Base-by-base conservation (phyloP, 1,284 basidiomycete genomes). In the Microbotryomycetes sp. region DNA sequence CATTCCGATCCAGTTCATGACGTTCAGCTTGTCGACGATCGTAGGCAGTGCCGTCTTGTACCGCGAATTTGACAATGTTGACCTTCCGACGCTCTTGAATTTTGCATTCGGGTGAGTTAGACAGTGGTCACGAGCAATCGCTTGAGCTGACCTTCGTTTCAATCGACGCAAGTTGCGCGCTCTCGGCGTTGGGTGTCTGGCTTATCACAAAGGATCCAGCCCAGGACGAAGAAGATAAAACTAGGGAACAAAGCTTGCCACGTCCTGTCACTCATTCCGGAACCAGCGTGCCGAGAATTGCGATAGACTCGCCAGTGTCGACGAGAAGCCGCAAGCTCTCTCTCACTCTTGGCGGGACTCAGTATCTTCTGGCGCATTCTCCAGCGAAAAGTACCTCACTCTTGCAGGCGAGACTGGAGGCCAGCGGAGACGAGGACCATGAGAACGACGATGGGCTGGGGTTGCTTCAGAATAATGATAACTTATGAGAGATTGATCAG, bases 1-100 rank as follows among this genome's bases (percentile, higher is more conserved):
- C 32, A 91, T 94, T 64, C 94, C 94, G 2, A 86, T 87, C 15
- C 93, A 97, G 79, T 98, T 97, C 75, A 92, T 96, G 47, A 81
- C 94, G 63, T 81, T 81, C 70, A 79, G 80, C 0, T 79, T 92
- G 23, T 87, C 86, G 47, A 91, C 91, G 4, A 94, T 98, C 68
- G 26, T 91, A 50, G 93, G 93, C 26, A 92, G 89, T 4, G 90
- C 92, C 0, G 87, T 97, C 23, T 81, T 97, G 3, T 98, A 94
- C 74, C 86, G 89, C 32, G 94, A 97, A 76, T 97, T 98, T 77
- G 82, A 84, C 65, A 83, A 82, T 45, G 57, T 67, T 28, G 25
- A 47, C 2, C 22, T 57, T 12, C 66, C 70, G 22, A 60, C 65
- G 48, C 53, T 76, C 7, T 56, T 75, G 45, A 74, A 74, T 46